Conservation (phyloP, 768 basidiomycete species). For the Naganishia randhawae region DNA sequence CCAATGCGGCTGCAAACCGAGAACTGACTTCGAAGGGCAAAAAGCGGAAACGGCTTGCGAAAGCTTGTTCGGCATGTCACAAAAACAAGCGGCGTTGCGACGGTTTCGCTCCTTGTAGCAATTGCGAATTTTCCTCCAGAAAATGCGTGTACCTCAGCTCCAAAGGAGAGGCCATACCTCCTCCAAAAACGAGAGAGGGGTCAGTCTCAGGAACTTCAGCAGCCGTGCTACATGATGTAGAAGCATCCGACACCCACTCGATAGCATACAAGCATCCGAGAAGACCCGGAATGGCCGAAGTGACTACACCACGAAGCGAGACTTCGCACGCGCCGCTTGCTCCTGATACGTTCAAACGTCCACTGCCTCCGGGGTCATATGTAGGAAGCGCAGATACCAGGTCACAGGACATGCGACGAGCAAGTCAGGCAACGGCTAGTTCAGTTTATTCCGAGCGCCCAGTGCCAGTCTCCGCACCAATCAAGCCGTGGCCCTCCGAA, state of each 20-base stretch:
- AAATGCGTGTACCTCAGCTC: slow-evolving; percentile 48
- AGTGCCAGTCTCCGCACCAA: neutral
- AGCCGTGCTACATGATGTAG: neutral
- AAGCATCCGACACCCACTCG: slow-evolving; percentile 4
- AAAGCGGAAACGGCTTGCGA: slow-evolving; percentile 49
- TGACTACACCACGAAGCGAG: neutral
- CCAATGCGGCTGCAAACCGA: slow-evolving; percentile 3
- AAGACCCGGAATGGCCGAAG: neutral
- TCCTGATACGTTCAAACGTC: slow-evolving; percentile 7
- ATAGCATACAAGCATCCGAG: neutral
- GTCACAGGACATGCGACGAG: slow-evolving; percentile 3
- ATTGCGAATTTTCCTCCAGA: slow-evolving; percentile 49
- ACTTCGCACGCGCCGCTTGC: neutral
- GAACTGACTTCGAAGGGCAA: slow-evolving; percentile 49
- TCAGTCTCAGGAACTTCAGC: slow-evolving; percentile 5
- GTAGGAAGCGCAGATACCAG: neutral
- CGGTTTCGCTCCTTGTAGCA: slow-evolving; percentile 49
- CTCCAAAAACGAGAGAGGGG: slow-evolving; percentile 33
- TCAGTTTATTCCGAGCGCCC: slow-evolving; percentile 16
- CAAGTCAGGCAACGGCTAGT: slow-evolving; percentile 7
- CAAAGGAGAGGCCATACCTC: slow-evolving; percentile 46
- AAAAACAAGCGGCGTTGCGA: slow-evolving; percentile 51
- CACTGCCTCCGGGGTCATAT: neutral
- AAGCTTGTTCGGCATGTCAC: slow-evolving; percentile 51
- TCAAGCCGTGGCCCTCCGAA: neutral